These are phyloP conservation scores for Lobulomyces angularis DNA, from an alignment of 192 early-diverging fungal genomes.

Conservation along the genomic window DNA sequence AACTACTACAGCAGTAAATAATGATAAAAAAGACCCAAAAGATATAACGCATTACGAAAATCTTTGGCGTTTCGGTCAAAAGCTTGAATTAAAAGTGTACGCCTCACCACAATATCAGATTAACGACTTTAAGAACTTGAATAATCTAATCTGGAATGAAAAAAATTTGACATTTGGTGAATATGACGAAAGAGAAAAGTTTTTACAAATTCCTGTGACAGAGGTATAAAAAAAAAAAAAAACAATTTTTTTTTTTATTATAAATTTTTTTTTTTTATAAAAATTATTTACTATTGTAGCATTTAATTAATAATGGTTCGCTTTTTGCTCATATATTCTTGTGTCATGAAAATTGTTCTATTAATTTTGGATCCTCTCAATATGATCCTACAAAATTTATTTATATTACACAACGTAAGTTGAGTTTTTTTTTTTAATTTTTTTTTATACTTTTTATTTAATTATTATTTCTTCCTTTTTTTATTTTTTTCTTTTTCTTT, in stretches of 20 bases:
- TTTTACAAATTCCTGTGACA: neutral
- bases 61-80: too few species aligned
- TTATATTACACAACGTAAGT: conserved; percentile 24
- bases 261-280: too few species aligned
- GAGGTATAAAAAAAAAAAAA: neutral
- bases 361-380: conserved; percentile 7
- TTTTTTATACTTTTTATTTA: conserved; percentile 2
- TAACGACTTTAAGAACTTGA: neutral
- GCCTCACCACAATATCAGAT: too few species aligned
- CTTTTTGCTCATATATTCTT: conserved; percentile 37
- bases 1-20: too few species aligned
- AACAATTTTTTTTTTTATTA: neutral
- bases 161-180: neutral
- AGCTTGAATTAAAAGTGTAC: too few species aligned
- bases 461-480: neutral
- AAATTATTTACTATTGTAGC: conserved; percentile 1
- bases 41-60: too few species aligned
- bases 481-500: neutral
- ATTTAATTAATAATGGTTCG: conserved; percentile 30
- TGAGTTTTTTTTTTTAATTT: neutral
- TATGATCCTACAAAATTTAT: conserved; percentile 4
- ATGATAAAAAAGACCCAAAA: too few species aligned
- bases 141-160: neutral
- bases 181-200: neutral
- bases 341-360: conserved; percentile 8